Evolutionary conservation across 139 green algal species (phyloP), one percentile per base, ranked within the genome.

Genomic region (Trebouxia sp.): DNA sequence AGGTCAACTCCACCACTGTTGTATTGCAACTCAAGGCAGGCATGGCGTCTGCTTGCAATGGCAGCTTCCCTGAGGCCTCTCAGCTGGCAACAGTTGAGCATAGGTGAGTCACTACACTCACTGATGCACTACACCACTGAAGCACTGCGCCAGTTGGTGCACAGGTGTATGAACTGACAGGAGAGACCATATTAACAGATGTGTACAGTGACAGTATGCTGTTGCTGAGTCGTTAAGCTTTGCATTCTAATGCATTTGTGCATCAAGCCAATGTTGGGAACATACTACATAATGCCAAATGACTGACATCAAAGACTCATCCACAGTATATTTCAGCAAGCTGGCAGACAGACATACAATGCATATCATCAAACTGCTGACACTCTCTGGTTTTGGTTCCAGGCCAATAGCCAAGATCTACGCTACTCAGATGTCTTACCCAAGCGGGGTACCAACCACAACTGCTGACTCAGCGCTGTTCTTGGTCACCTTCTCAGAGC

Each of bases 381-480:
- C 56, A 69, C 5, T 75, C 9, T 37, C 37, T 76, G 24, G 6
- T 20, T 24, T 35, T 51, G 69, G n/a, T n/a, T n/a, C n/a, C 69
- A 77, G 69, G 69, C 69, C 69, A 26, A 77, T 77, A 56, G 69
- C n/a, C 9, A 77, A 77, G 41, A 51, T 77, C 42, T 77, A 77
- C 15, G 69, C 69, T 39, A 77, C 69, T 5, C 69, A 77, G 39
- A 77, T 77, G 69, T 77, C 69, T 26, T 77, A 77, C 69, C 42
- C 42, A 26, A 55, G 26, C 20, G 69, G 69, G 9, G 42, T 38
- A 3, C 42, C 69, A 20, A 58, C 69, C 0, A 77, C 69, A 17
- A 77, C 69, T 9, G 42, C 42, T 4, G 9, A 38, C 39, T 58
- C 69, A 10, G 69, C 69, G 8, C 9, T 55, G 26, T 77, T 77